Percentiles rank a stretch among this genome's conserved stretches.
These are phyloP conservation scores for Fusarium goolgardi DNA, from an alignment of 2,329 filamentous ascomycete genomes.

Conservation along the genomic window DNA sequence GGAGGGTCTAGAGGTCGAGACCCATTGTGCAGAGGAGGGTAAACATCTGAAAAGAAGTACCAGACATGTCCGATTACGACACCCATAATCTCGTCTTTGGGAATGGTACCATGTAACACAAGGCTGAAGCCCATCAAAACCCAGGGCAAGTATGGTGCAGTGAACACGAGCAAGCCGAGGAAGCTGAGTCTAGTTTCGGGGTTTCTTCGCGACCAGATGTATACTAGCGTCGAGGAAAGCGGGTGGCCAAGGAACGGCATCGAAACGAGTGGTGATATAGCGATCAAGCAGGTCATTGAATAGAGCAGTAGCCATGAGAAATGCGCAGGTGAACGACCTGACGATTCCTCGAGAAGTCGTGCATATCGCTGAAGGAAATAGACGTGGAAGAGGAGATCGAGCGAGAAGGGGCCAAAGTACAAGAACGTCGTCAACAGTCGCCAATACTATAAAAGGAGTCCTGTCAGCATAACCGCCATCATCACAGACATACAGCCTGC, in stretches of 20 bases:
- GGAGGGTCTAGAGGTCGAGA: constrained; percentile 90
- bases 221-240: constrained; percentile 91
- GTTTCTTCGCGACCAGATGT: constrained; percentile 97
- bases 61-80: constrained; percentile 95
- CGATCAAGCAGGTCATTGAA: constrained; percentile 80
- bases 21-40: constrained; percentile 88
- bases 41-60: constrained; percentile 99
- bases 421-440: constrained; percentile 95
- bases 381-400: constrained; percentile 96
- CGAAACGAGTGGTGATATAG: constrained; percentile 85
- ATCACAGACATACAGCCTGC: not conserved
- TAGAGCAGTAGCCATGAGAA: constrained; percentile 96
- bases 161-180: constrained; percentile 88
- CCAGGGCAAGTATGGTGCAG: constrained; percentile 95
- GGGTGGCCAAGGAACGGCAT: constrained; percentile 96
- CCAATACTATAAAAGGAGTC: constrained; percentile 79
- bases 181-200: constrained; percentile 91
- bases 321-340: constrained; percentile 89
- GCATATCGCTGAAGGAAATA: constrained; percentile 99
- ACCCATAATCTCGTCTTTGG: constrained; percentile 96
- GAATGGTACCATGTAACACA: constrained; percentile 87
- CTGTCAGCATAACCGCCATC: constrained; percentile 27
- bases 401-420: constrained; percentile 93
- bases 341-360: constrained; percentile 92
- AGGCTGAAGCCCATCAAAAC: constrained; percentile 93